Base-by-base conservation (phyloP, 2,329 filamentous ascomycete genomes). In the Dendrostoma leiphaemia region DNA sequence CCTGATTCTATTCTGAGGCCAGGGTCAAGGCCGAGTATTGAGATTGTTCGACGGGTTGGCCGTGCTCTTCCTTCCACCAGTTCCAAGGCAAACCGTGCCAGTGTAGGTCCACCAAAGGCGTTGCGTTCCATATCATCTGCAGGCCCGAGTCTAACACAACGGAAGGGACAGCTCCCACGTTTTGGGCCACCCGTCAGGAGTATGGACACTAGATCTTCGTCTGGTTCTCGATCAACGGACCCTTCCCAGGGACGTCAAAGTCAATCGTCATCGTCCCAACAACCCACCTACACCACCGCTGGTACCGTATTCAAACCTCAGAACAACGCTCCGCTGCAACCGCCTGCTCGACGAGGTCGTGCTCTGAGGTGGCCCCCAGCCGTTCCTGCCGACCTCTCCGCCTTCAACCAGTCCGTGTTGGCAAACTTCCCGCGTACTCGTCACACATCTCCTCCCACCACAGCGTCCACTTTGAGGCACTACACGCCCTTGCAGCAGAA, bases 401-500 rank as follows among this genome's bases (percentile, higher is more conserved):
- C 70, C 32, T 63, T 77, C 40, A 67, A 72, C 41, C 73, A 69
- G 58, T 64, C 68, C 26, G 55, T 71, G 37, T 60, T 75, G 47
- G 64, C 70, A 15, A 62, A 64, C 32, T 53, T 77, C 48, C 64
- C 71, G n/a, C 57, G 71, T 44, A 67, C 63, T 19, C 62, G 62
- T 32, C 58, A 60, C 23, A 59, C 61, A 23, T 62, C 63, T 10
- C 58, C 58, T 38, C 58, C 62, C 19, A 53, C 63, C 19, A 53
- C 62, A 12, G 56, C 62, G 40, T 59, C 57, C 60, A 51, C 44
- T 23, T 53, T 68, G 38, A 67, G 66, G 17, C 71, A 76, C 52
- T 82, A 81, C 58, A 74, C 74, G 3, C 79, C 79, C 21, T 67
- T 82, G 26, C 79, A 80, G 62, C 78, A 82, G 59, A 81, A 81